Conservation (phyloP, 2,329 filamentous ascomycete species). For the Aspergillus puulaauensis region DNA sequence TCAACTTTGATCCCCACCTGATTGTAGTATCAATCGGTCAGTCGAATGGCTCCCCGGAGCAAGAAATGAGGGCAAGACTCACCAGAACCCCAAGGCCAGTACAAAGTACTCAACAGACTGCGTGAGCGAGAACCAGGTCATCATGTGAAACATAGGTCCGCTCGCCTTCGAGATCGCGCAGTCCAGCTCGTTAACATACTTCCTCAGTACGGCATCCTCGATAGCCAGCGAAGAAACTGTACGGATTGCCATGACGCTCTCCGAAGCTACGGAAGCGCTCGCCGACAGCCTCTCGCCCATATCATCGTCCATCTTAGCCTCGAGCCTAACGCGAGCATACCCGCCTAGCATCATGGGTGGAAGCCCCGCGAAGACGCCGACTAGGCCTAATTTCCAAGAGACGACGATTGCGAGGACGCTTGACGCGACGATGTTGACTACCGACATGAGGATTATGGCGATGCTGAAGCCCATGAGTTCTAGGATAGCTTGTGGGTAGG, state of each 20-base stretch:
- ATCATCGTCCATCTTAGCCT: constrained; percentile 28
- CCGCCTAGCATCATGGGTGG: constrained; percentile 48
- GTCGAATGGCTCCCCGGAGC: background rate
- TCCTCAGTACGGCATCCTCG: constrained; percentile 38
- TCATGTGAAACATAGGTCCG: constrained; percentile 21
- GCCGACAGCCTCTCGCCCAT: constrained; percentile 37
- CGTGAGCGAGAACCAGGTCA: constrained; percentile 29
- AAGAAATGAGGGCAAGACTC: constrained; percentile 18
- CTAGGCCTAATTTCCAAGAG: constrained; percentile 54
- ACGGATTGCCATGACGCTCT: constrained; percentile 48
- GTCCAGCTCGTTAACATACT: constrained; percentile 23
- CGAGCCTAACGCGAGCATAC: constrained; percentile 50
- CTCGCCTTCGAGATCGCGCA: constrained; percentile 21
- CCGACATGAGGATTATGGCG: constrained; percentile 48
- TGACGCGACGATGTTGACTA: constrained; percentile 48
- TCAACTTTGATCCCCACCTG: constrained; percentile 58
- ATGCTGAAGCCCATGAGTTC: constrained; percentile 54
- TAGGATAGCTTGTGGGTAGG: constrained; percentile 35
- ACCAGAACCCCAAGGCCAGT: constrained; percentile 31
- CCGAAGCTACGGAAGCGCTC: constrained; percentile 44
- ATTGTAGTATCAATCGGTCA: background rate
- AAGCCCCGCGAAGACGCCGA: constrained; percentile 47
- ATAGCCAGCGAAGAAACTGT: constrained; percentile 50
- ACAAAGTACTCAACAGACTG: constrained; percentile 28
- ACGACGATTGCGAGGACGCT: constrained; percentile 47